Evolutionary conservation across 73 alveolate species (phyloP).

Genomic region (Tetrahymena thermophila): DNA sequence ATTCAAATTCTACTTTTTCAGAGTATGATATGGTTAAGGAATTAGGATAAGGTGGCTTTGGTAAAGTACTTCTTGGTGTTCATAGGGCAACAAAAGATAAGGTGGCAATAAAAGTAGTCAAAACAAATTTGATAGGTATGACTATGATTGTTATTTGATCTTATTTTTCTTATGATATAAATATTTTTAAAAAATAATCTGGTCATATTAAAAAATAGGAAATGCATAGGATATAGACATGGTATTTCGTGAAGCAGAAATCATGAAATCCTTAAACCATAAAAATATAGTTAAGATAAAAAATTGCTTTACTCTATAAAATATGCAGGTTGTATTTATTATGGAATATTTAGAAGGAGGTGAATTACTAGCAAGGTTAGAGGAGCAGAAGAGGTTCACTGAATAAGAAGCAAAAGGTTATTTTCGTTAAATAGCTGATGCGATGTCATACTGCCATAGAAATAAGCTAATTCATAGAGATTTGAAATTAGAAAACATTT

Average conservation of each 20-base stretch:
- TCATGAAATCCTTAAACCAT: slow-evolving; percentile 56
- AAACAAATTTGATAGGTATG: slow-evolving; percentile 5
- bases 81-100: slow-evolving; percentile 73
- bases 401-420: slow-evolving; percentile 58
- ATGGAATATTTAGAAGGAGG: slow-evolving; percentile 92
- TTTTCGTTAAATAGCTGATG: slow-evolving; percentile 57
- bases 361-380: slow-evolving; percentile 67
- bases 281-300: slow-evolving; percentile 59
- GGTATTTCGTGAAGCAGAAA: slow-evolving; percentile 66
- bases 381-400: slow-evolving; percentile 23
- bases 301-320: slow-evolving; percentile 49
- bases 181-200: too few relatives aligned
- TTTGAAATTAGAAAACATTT: slow-evolving; percentile 67
- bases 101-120: slow-evolving; percentile 89
- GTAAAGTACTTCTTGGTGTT: slow-evolving; percentile 78
- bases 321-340: slow-evolving; percentile 53
- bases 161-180: background rate
- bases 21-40: slow-evolving; percentile 48
- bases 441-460: slow-evolving; percentile 58
- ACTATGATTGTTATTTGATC: background rate
- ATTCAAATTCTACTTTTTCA: slow-evolving; percentile 30
- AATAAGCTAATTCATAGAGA: slow-evolving; percentile 69
- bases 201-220: background rate
- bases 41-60: slow-evolving; percentile 95
- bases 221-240: slow-evolving; percentile 51